phyloP scores from a whole-genome alignment of 140 eudicot genomes.

The Oenanthe javanica region DNA sequence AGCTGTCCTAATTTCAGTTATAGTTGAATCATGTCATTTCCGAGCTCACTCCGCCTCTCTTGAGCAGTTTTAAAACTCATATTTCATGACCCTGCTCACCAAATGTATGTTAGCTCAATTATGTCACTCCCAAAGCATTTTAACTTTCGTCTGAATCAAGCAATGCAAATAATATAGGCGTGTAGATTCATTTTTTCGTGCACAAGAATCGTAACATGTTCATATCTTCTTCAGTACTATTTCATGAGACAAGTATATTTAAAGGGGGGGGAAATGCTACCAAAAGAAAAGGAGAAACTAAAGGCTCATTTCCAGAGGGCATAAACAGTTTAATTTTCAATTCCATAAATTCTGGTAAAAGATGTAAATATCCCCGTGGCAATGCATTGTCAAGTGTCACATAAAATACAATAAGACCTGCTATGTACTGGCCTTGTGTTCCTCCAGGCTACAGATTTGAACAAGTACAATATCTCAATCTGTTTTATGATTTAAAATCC shows the following conservation, averaged over 20 bases:
- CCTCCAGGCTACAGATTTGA: not conserved
- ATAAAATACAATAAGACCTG: conserved; percentile 2
- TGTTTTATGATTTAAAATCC: not conserved
- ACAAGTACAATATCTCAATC: not conserved
- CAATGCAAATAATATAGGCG: not conserved
- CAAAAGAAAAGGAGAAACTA: not conserved
- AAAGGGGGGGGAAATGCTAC: not conserved
- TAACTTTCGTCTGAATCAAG: not conserved
- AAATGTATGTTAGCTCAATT: not conserved
- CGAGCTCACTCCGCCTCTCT: conserved; percentile 17
- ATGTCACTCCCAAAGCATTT: not conserved
- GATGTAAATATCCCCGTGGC: not conserved
- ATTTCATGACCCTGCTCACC: conserved; percentile 21
- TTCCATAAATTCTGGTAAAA: not conserved
- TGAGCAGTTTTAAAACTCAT: conserved; percentile 30
- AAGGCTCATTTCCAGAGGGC: not conserved
- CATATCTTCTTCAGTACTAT: not conserved
- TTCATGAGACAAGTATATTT: not conserved
- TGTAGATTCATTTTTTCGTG: not conserved
- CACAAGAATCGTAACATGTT: not conserved
- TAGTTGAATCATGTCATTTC: conserved; percentile 33
- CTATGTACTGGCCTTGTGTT: not conserved
- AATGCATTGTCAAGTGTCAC: not conserved
- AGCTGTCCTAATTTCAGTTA: conserved; percentile 37
- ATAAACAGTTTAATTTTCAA: not conserved